Evolutionary conservation across 306 rosid species (phyloP), one percentile per base, ranked within the genome.

Genomic region (Dalbergia cultrata): DNA sequence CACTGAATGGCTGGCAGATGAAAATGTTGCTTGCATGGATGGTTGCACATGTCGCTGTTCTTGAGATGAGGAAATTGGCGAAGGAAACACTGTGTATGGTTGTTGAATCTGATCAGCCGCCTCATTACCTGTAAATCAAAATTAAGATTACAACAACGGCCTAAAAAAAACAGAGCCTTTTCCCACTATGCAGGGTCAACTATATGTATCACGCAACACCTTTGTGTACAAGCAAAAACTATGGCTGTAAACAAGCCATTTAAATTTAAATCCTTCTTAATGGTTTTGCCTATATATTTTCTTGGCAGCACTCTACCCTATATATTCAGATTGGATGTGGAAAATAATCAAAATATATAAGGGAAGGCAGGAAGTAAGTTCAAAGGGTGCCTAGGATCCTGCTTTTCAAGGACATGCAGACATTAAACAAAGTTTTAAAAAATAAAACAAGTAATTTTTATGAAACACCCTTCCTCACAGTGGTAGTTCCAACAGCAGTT

Each of bases 31-130:
- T 67, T 83, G 89, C 81, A 82, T 75, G 2, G 87, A 75, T 65
- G 86, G 88, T 72, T 89, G 98, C 82, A 85, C 47, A 72, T 82
- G 90, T 17, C 63, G 88, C 75, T 88, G 97, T 39, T 88, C 97
- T 65, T 87, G 93, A 58, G 88, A 83, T 56, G 89, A 85, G 59
- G 92, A 84, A 84, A 81, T 80, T 81, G 85, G 67, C 57, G 70
- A 44, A 78, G 90, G 86, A 50, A 84, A 72, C 74, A 81, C 45
- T 41, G 89, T 77, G 85, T 89, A 86, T 45, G 91, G 85, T 77
- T 85, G 87, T 81, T 86, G 91, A 83, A 74, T 87, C 70, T 81
- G 91, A 78, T 90, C 88, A 73, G 84, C 80, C 60, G 76, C 78
- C 63, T 84, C 92, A 67, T 80, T 90, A 78, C 99, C 99, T 95